A percentile compares a stretch with the other conserved stretches of the same genome.
phyloP scores from a whole-genome alignment of 2,329 filamentous ascomycete genomes.

The Trichoderma sp. region DNA sequence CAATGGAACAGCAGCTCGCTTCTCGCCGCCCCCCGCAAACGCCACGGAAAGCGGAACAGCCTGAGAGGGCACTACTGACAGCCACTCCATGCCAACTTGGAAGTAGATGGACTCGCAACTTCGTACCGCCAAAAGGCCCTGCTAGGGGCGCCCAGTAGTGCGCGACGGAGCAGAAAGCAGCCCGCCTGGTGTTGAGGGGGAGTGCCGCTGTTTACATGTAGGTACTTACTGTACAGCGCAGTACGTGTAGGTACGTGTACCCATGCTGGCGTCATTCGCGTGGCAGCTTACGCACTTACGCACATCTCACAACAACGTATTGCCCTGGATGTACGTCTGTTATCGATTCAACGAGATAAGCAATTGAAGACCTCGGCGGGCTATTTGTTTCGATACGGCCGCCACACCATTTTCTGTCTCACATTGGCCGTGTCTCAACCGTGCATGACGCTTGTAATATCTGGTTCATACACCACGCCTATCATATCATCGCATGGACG shows the following conservation, averaged over 20 bases:
- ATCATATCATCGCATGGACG: neutral
- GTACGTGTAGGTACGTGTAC: neutral
- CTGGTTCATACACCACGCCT: neutral
- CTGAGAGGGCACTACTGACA: neutral
- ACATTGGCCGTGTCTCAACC: neutral
- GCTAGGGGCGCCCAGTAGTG: neutral
- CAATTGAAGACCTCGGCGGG: neutral
- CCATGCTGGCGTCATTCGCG: neutral
- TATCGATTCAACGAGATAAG: neutral
- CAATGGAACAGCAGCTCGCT: neutral
- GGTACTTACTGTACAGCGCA: neutral
- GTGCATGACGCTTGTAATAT: neutral
- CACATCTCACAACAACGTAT: neutral
- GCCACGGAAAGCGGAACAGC: conserved; percentile 1
- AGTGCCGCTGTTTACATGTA: neutral
- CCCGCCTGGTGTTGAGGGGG: neutral
- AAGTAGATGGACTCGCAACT: neutral
- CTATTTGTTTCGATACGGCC: neutral
- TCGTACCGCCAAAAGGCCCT: neutral
- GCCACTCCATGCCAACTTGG: neutral
- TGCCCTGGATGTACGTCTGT: neutral
- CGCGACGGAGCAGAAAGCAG: neutral
- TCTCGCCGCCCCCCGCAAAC: neutral
- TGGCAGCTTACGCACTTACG: neutral
- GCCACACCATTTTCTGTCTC: neutral